A percentile compares a stretch with the other conserved stretches of the same genome.
These are phyloP conservation scores for Pseudogymnoascus sp. DNA, from an alignment of 2,329 filamentous ascomycete genomes.

Conservation along the genomic window DNA sequence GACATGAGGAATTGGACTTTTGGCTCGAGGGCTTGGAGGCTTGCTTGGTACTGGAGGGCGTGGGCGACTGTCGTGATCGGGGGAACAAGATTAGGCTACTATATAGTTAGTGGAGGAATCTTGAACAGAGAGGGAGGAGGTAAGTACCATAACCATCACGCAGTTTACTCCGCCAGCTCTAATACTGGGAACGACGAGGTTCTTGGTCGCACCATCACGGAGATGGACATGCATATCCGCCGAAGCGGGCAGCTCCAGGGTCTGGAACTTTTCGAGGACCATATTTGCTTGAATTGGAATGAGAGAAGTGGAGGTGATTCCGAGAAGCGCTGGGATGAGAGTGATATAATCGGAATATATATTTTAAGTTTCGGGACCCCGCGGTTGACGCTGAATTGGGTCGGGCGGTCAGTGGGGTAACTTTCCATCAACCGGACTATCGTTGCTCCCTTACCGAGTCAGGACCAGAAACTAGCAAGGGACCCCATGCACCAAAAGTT, in stretches of 20 bases:
- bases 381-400: not conserved
- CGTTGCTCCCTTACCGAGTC: not conserved
- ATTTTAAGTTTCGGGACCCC: slow-evolving; percentile 5
- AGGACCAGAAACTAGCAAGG: not conserved
- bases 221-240: slow-evolving; percentile 64
- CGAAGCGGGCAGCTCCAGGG: slow-evolving; percentile 51
- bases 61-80: slow-evolving; percentile 54
- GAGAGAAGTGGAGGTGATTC: not conserved
- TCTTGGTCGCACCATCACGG: slow-evolving; percentile 59
- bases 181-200: slow-evolving; percentile 47
- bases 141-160: slow-evolving; percentile 45
- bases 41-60: slow-evolving; percentile 59
- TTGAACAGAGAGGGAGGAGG: not conserved
- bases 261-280: slow-evolving; percentile 22
- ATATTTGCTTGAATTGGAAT: slow-evolving; percentile 10
- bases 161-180: slow-evolving; percentile 59
- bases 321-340: not conserved
- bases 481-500: not conserved
- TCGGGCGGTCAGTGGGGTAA: not conserved
- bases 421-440: not conserved
- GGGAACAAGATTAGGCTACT: slow-evolving; percentile 57
- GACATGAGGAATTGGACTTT: slow-evolving; percentile 68
- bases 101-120: slow-evolving; percentile 15
- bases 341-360: not conserved
- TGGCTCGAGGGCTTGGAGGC: slow-evolving; percentile 52